Evolutionary conservation across 805 yeast genomes (phyloP), one percentile per base, ranked within the genome.

Genomic region (Debaryomyces hansenii): DNA sequence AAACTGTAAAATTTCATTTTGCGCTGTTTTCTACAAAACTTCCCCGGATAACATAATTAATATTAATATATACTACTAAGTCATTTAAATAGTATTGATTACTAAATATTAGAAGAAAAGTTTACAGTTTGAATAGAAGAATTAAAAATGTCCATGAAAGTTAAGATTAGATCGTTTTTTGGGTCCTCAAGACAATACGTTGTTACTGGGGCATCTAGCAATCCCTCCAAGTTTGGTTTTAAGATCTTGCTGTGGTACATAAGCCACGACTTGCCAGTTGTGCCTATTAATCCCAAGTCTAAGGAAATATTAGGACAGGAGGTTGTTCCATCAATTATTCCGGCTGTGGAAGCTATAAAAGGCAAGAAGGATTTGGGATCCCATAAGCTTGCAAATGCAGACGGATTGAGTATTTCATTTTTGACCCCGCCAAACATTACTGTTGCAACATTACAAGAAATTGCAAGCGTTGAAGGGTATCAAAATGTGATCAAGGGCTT

Each of bases 401-500:
- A 78, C 48, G 81, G 80, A 9, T 58, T 80, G 20, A 79, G 85
- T 49, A 63, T 85, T 6, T 82, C 89, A 27, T 83, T 89, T 36
- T 80, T 88, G 43, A 87, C 96, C 0, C 91, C 95, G 2, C 94
- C 96, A 1, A 58, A 60, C 0, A 76, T 84, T 4, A 79, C 90
- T 1, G 51, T 51, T 2, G 41, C 50, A 2, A 70, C 75, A 0
- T 59, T 73, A 28, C 53, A 59, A 32, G 67, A 64, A 37, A 67
- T 75, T 14, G 60, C 72, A 5, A 59, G 74, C 0, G 57, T 83
- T 32, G 62, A 70, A 9, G 71, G 71, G 12, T 64, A 79, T 47
- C 55, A 63, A 27, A 42, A 57, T 12, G 46, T 65, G 0, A 66
- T 85, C 12, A 77, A 77, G 54, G 82, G 84, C 1, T 67, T 87